Evolutionary conservation across 805 yeast genomes (phyloP), one percentile per base, ranked within the genome.

Genomic region (Sugiyamaella mastotermitis): DNA sequence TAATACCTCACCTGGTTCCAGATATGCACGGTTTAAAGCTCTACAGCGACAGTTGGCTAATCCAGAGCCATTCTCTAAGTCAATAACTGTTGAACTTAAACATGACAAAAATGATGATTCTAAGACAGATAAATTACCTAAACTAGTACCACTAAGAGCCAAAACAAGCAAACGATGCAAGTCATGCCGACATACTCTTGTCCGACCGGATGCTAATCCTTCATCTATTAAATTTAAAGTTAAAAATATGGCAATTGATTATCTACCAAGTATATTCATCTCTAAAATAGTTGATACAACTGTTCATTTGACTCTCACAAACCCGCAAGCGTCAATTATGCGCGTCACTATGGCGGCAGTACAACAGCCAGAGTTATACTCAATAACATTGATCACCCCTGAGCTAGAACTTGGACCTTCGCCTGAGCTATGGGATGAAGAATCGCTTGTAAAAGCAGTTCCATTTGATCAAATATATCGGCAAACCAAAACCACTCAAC

Each of bases 181-280:
- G 13, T 58, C 51, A 5, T 62, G 67, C 38, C 47, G 56, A 11
- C 46, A 48, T n/a, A 31, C 49, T n/a, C 50, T 61, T 13, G 53
- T 52, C 4, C 47, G 52, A n/a, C 68, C 66, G 0, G 61, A 51
- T 7, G 43, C 49, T 7, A 42, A 41, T 30, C 51, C 60, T 2
- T 20, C 47, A 2, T 37, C 51, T 9, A 35, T 48, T 10, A 42
- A 36, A 37, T 55, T 43, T 46, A 40, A 35, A 19, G 20, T 34
- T 14, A 47, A 49, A 32, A 31, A 41, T 4, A 31, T 55, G 43
- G 64, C 64, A 1, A 31, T 50, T 24, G 28, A 44, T 17, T 36
- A 30, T 17, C 37, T 60, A 4, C 64, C 64, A 3, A 25, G 38
- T 13, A 28, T 38, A 14, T 9, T 40, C 10, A n/a, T 27, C 8